A percentile compares a stretch with the other conserved stretches of the same genome.
phyloP scores from a whole-genome alignment of 805 yeast species.

The Metschnikowia dekortorum region DNA sequence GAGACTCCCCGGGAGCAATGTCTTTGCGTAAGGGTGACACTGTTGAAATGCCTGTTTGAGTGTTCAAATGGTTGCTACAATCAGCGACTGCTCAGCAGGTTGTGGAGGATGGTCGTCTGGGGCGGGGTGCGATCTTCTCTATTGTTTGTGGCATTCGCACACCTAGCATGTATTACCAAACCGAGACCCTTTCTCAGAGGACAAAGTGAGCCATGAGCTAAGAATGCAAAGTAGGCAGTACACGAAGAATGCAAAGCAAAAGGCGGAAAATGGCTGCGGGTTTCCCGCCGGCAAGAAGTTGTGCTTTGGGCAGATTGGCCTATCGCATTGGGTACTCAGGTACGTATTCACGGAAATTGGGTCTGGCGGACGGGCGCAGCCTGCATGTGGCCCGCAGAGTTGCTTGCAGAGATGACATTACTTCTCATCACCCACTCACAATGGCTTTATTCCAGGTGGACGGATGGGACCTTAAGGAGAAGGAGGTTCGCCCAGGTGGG shows the following conservation, averaged over 20 bases:
- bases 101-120: no score
- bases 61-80: neutral
- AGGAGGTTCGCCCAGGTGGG: slow-evolving; percentile 47
- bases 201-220: no score
- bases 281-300: no score
- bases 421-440: neutral
- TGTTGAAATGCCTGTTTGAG: slow-evolving; percentile 4
- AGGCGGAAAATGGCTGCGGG: no score
- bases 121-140: neutral
- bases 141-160: neutral
- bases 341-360: no score
- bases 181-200: no score
- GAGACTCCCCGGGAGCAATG: slow-evolving; percentile 33
- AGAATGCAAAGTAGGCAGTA: no score
- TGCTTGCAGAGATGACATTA: slow-evolving; percentile 1
- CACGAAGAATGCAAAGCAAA: no score
- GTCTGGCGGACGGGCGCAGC: no score
- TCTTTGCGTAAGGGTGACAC: slow-evolving; percentile 16
- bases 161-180: no score
- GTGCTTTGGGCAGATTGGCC: no score
- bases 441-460: slow-evolving; percentile 77
- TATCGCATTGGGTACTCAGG: no score
- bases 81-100: neutral
- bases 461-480: slow-evolving; percentile 71
- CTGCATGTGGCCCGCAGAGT: neutral